These are phyloP conservation scores for Sporobolomyces pararoseus DNA, from an alignment of 768 basidiomycete genomes.

Conservation along the genomic window DNA sequence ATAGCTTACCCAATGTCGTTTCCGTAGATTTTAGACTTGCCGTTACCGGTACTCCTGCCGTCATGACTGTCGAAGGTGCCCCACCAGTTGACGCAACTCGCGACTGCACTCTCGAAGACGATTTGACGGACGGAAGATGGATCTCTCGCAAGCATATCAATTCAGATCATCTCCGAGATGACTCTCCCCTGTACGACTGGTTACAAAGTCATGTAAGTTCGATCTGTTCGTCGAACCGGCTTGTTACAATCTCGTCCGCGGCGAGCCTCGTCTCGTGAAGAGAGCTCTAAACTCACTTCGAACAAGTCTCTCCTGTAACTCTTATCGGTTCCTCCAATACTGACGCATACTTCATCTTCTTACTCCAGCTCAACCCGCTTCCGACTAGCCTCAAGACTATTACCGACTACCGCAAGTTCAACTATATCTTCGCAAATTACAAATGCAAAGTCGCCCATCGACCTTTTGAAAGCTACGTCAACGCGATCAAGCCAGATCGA, in stretches of 20 bases:
- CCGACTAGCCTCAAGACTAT: slow-evolving; percentile 2
- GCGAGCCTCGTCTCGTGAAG: too few relatives aligned
- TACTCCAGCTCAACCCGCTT: neutral
- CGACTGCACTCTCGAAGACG: slow-evolving; percentile 2
- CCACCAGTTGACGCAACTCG: neutral
- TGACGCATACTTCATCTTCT: too few relatives aligned
- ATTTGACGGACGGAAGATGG: slow-evolving; percentile 19
- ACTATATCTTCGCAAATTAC: slow-evolving; percentile 20
- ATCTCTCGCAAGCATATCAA: slow-evolving; percentile 14
- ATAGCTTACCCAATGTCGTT: neutral
- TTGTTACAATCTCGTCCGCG: too few relatives aligned
- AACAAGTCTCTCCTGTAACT: too few relatives aligned
- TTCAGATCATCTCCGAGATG: neutral
- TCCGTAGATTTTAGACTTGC: slow-evolving; percentile 19
- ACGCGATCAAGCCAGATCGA: slow-evolving; percentile 10
- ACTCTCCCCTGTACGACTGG: slow-evolving; percentile 19
- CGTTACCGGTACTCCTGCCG: slow-evolving; percentile 9
- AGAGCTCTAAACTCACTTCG: too few relatives aligned
- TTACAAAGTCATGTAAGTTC: slow-evolving; percentile 20
- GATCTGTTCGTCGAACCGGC: too few relatives aligned
- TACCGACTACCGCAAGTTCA: slow-evolving; percentile 12
- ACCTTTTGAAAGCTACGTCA: slow-evolving; percentile 8
- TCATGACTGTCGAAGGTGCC: neutral
- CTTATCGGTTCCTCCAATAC: too few relatives aligned
- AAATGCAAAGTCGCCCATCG: slow-evolving; percentile 19